Base-by-base conservation (phyloP, 2,329 filamentous ascomycete species). In the Trichoderma gracile region DNA sequence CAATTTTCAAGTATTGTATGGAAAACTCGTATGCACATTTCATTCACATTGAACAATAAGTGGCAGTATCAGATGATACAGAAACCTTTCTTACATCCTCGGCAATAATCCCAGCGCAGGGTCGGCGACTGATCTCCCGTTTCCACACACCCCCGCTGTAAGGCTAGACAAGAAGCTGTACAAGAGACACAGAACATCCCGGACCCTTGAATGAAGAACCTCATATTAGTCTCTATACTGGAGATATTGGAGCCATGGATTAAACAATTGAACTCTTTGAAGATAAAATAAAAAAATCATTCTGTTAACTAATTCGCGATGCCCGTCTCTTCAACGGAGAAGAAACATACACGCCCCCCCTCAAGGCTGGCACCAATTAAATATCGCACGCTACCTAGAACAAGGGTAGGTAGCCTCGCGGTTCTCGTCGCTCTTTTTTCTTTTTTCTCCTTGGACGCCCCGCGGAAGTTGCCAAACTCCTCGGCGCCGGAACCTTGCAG, bases 41-140 rank as follows among this genome's bases (percentile, higher is more conserved):
- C n/a, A n/a, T n/a, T n/a, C n/a, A n/a, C n/a, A n/a, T n/a, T n/a
- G n/a, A n/a, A n/a, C n/a, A 38, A 38, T 3, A 38, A 14, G 33
- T 38, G 33, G 33, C 12, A 38, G 33, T 10, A 38, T 3, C 10
- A 38, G 10, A 12, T 38, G 3, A 12, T 38, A 38, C 14, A 10
- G 33, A 21, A 19, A 52, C 15, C 27, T 30, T 10, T 52, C 19
- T 14, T 25, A 9, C n/a, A 21, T 46, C 58, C 58, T 62, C 49
- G 58, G 58, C 33, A 62, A 54, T 38, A 33, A 27, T 19, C 25
- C 3, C 47, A 61, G 49, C 49, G 19, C 40, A 42, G 58, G 58
- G 58, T 54, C 58, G 58, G 58, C 58, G 49, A 54, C 58, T 25
- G 58, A 62, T 62, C 58, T 62, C 58, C 58, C 58, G 58, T 62